Evolutionary conservation across 2,329 filamentous ascomycete genomes (phyloP).

Genomic region (Teratosphaeriaceae sp.): DNA sequence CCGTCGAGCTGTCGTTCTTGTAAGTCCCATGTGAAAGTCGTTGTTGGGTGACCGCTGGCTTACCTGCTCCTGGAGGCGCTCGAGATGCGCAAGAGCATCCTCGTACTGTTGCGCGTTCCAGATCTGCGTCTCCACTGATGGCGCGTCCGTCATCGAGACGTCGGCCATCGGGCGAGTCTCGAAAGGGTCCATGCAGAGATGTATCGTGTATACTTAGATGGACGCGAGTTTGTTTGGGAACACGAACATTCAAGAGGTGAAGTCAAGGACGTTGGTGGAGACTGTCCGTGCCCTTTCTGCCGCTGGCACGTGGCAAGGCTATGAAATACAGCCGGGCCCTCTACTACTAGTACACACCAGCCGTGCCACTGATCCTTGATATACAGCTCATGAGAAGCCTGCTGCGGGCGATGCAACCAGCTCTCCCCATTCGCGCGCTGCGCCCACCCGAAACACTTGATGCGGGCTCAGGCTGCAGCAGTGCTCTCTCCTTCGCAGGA

Average conservation of each 20-base stretch:
- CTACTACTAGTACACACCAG: too few species aligned
- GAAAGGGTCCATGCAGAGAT: not conserved
- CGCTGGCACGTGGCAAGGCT: too few species aligned
- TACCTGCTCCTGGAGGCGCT: constrained; percentile 39
- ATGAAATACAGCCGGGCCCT: too few species aligned
- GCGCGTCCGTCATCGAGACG: not conserved
- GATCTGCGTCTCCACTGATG: not conserved
- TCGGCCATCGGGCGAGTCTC: not conserved
- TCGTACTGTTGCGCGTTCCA: constrained; percentile 21
- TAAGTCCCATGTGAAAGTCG: constrained; percentile 3
- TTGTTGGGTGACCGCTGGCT: not conserved
- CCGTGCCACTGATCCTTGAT: too few species aligned
- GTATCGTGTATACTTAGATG: not conserved
- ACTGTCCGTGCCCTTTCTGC: too few species aligned
- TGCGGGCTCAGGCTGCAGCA: too few species aligned
- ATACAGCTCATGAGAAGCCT: too few species aligned
- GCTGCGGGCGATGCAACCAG: too few species aligned
- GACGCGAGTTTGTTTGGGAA: not conserved
- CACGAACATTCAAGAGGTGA: not conserved
- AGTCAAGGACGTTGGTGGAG: too few species aligned
- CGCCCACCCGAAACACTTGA: too few species aligned
- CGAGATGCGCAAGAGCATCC: constrained; percentile 39
- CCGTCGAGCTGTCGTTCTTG: constrained; percentile 36
- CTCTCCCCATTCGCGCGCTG: not conserved
- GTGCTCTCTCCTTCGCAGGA: not conserved